Evolutionary conservation across 495 filamentous ascomycete species (phyloP).

Genomic region (Chaetomium cochliodes): DNA sequence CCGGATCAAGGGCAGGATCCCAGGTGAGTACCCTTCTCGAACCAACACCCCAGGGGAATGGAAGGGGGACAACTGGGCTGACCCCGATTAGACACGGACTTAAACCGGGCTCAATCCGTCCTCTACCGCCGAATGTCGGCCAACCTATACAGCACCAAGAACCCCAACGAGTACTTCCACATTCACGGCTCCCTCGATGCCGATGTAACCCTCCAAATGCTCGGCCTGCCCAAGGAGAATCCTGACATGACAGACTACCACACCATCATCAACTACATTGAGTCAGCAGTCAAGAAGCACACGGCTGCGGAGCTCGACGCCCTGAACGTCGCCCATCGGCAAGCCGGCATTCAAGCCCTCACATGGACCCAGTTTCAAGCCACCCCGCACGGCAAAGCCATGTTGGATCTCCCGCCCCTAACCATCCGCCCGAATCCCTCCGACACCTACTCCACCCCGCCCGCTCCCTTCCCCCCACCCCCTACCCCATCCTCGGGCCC

Average conservation of each 20-base stretch:
- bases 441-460: slow-evolving; percentile 34
- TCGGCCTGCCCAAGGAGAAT: slow-evolving; percentile 62
- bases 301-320: slow-evolving; percentile 61
- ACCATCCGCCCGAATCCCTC: slow-evolving; percentile 22
- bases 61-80: slow-evolving; percentile 29
- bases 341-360: slow-evolving; percentile 65
- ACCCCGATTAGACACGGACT: slow-evolving; percentile 60
- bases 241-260: slow-evolving; percentile 65
- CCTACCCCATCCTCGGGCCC: slow-evolving; percentile 31
- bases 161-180: slow-evolving; percentile 65
- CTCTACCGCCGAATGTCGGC: slow-evolving; percentile 72
- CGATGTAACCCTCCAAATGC: slow-evolving; percentile 65
- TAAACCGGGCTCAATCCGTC: slow-evolving; percentile 67
- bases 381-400: slow-evolving; percentile 56
- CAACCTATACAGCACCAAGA: slow-evolving; percentile 70
- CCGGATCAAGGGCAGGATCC: slow-evolving; percentile 58
- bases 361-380: slow-evolving; percentile 64
- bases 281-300: slow-evolving; percentile 61
- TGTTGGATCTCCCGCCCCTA: slow-evolving; percentile 29
- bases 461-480: slow-evolving; percentile 52
- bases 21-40: slow-evolving; percentile 49
- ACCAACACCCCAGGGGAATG: neutral
- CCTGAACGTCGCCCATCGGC: slow-evolving; percentile 59
- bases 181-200: slow-evolving; percentile 78
- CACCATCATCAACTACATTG: slow-evolving; percentile 65